A percentile compares a stretch with the other conserved stretches of the same genome.
These are phyloP conservation scores for Fomitopsis pinicola DNA, from an alignment of 1,284 basidiomycete genomes.

Conservation along the genomic window DNA sequence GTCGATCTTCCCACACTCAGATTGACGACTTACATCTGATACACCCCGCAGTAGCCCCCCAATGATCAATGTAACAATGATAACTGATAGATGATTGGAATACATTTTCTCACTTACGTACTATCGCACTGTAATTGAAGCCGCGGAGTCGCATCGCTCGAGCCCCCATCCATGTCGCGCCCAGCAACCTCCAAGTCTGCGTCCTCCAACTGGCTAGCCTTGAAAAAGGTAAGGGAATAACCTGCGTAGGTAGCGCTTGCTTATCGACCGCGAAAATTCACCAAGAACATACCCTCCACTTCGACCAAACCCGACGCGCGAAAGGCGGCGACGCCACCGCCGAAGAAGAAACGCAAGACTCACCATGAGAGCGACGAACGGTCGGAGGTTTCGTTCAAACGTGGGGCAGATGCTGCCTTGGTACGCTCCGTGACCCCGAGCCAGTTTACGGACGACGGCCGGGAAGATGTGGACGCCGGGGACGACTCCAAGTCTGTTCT, in stretches of 20 bases:
- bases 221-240: slow-evolving; percentile 37
- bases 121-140: neutral
- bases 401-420: slow-evolving; percentile 4
- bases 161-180: neutral
- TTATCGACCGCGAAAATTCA: no score
- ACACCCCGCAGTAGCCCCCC: neutral
- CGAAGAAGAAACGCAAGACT: neutral
- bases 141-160: neutral
- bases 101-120: neutral
- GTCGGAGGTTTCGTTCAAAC: slow-evolving; percentile 17
- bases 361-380: neutral
- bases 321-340: neutral
- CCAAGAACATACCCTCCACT: neutral
- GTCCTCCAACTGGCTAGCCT: slow-evolving; percentile 48
- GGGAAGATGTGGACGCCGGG: slow-evolving; percentile 32
- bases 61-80: neutral
- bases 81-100: neutral
- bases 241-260: neutral
- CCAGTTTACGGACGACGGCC: neutral
- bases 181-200: neutral
- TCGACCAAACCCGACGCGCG: neutral
- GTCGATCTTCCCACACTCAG: neutral
- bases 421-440: neutral
- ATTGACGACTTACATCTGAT: neutral
- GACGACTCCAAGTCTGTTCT: slow-evolving; percentile 45